Evolutionary conservation across 768 basidiomycete species (phyloP), one percentile per base, ranked within the genome.

Genomic region (Kwoniella sp.): DNA sequence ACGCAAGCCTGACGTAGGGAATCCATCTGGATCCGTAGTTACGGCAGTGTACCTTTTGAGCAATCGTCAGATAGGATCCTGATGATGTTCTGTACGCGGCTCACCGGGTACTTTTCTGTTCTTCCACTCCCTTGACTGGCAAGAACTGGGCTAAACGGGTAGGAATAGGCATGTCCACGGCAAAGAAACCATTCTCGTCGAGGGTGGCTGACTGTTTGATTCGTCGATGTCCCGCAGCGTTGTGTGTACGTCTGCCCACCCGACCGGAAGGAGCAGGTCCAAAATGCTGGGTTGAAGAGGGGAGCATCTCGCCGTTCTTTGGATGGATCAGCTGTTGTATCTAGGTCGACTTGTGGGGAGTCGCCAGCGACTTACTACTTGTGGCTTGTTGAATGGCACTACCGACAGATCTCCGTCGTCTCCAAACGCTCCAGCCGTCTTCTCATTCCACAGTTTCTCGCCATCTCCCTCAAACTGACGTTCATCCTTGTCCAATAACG

Each of bases 1-100:
- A 65, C 88, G 89, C 78, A 91, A 92, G 4, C 90, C 89, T 37
- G 86, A 87, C 73, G 85, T 86, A 80, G 90, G 88, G 74, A 94
- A 94, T 29, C 92, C 89, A 76, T 97, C 91, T 1, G 94, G 93
- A 75, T 93, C 92, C 75, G 92, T 92, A 12, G 93, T 96, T 3
- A 94, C 89, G 0, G 92, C 93, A 11, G 93, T 93, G 82, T 98
- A 98, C 2, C 95, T 89, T 38, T 13, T 23, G 0, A 9, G 89
- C 93, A 17, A 89, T 90, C 51, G 45, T 55, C 22, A 50, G 30
- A 11, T 34, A 29, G 28, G 15, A 17, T 17, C 7, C 47, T 4
- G 23, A 29, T 8, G 51, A 22, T 28, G 28, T 22, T 22, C 8
- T 23, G 28, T n/a, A 52, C 26, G 5, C 22, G 11, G 28, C 50